Conservation (phyloP, 176 grass and related monocot genomes). For the Carex scoparia region DNA sequence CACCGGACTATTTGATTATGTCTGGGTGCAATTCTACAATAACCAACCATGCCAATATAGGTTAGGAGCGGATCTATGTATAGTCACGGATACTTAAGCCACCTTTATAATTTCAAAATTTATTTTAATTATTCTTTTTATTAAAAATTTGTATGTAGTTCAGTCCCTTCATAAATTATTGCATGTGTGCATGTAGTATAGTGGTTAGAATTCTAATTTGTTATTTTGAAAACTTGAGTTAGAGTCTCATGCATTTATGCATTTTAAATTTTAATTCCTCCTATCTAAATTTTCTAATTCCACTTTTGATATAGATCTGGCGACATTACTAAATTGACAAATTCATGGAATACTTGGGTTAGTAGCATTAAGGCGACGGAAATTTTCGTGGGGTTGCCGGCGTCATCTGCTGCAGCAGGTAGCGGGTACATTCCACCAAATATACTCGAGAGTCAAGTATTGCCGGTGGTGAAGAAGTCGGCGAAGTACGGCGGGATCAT, state of each 20-base stretch:
- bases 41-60: slow-evolving; percentile 49
- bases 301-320: background rate
- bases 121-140: no score
- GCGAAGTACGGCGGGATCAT: slow-evolving; percentile 57
- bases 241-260: no score
- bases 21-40: slow-evolving; percentile 92
- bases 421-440: slow-evolving; percentile 37
- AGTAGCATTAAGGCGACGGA: slow-evolving; percentile 29
- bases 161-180: no score
- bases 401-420: slow-evolving; percentile 16
- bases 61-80: no score
- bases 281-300: no score
- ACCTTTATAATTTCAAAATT: no score
- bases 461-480: slow-evolving; percentile 27
- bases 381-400: slow-evolving; percentile 60
- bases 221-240: no score
- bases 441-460: slow-evolving; percentile 25
- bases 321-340: slow-evolving; percentile 26
- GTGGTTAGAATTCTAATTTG: no score
- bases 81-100: no score
- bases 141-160: no score
- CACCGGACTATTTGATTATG: slow-evolving; percentile 55
- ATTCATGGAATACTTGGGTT: slow-evolving; percentile 47
- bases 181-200: no score
- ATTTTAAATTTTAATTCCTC: no score